Conservation (phyloP, 495 filamentous ascomycete genomes). For the Penicillium atrosanguineum region DNA sequence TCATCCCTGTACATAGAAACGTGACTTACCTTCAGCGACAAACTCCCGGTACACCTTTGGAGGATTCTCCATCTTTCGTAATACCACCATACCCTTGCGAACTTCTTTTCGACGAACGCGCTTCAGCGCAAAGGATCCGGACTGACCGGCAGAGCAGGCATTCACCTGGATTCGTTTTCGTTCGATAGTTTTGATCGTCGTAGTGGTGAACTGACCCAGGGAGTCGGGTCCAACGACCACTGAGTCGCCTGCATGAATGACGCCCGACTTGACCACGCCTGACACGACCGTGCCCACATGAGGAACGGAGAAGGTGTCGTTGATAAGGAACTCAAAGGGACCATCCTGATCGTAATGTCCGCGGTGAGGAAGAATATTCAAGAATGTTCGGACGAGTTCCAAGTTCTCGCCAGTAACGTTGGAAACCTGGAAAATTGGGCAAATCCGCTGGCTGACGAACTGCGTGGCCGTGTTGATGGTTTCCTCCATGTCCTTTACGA, state of each 20-base stretch:
- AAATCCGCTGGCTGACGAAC: conserved; percentile 92
- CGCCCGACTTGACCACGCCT: conserved; percentile 80
- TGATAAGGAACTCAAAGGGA: conserved; percentile 92
- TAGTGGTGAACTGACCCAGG: conserved; percentile 86
- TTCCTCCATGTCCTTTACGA: conserved; percentile 87
- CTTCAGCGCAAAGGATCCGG: conserved; percentile 86
- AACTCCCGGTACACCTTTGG: conserved; percentile 89
- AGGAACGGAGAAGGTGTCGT: conserved; percentile 98
- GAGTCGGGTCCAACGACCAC: conserved; percentile 90
- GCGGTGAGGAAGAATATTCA: conserved; percentile 94
- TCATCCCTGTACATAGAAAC: not conserved
- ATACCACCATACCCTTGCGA: conserved; percentile 96
- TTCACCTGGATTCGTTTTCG: conserved; percentile 91
- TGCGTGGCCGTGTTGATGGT: conserved; percentile 94
- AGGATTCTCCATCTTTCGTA: conserved; percentile 73
- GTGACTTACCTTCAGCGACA: conserved; percentile 73
- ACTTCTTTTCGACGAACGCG: conserved; percentile 88
- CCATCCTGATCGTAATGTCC: conserved; percentile 87
- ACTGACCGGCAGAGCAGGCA: conserved; percentile 86
- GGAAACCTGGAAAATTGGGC: conserved; percentile 96
- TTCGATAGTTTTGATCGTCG: conserved; percentile 89
- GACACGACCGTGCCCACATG: conserved; percentile 96
- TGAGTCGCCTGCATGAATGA: conserved; percentile 86
- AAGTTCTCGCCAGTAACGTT: conserved; percentile 93
- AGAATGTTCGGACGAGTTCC: conserved; percentile 77